phyloP scores from a whole-genome alignment of 306 rosid genomes.

The Mucuna pruriens region DNA sequence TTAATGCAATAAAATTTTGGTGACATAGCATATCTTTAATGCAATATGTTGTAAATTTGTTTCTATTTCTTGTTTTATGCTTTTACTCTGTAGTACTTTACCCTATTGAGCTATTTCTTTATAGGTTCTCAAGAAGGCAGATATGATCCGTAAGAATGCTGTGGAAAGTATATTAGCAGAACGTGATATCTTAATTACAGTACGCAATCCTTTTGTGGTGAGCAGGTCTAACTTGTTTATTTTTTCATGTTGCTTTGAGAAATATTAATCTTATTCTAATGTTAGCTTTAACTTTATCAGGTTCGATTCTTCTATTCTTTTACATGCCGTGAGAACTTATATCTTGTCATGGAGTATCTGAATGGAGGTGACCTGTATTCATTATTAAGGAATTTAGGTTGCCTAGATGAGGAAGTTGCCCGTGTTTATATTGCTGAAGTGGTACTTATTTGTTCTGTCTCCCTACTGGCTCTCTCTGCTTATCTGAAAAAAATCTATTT shows the following conservation, averaged over 20 bases:
- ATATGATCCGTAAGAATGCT: constrained; percentile 99
- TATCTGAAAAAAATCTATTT: constrained; percentile 25
- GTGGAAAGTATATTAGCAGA: constrained; percentile 99
- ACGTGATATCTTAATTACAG: constrained; percentile 96
- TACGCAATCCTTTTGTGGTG: constrained; percentile 99
- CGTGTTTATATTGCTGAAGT: constrained; percentile 99
- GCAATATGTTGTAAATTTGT: constrained; percentile 12
- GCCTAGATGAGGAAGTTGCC: constrained; percentile 93
- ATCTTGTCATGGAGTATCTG: constrained; percentile 98
- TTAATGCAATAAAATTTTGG: constrained; percentile 15
- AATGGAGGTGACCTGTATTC: constrained; percentile 99
- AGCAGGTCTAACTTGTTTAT: constrained; percentile 57
- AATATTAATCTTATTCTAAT: constrained; percentile 40
- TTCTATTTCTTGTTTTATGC: constrained; percentile 14
- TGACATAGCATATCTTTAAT: constrained; percentile 15
- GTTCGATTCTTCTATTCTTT: constrained; percentile 99
- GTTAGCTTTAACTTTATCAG: constrained; percentile 52
- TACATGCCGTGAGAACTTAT: constrained; percentile 93
- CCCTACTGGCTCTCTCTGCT: background rate
- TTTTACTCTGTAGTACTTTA: constrained; percentile 11
- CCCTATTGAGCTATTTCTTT: constrained; percentile 28
- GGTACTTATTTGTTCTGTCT: constrained; percentile 53
- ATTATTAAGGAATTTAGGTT: constrained; percentile 93
- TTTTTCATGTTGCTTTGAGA: constrained; percentile 32
- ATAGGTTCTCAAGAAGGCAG: constrained; percentile 98